Evolutionary conservation across 345 rosid species (phyloP).

Genomic region (Streptanthus diversifolius): DNA sequence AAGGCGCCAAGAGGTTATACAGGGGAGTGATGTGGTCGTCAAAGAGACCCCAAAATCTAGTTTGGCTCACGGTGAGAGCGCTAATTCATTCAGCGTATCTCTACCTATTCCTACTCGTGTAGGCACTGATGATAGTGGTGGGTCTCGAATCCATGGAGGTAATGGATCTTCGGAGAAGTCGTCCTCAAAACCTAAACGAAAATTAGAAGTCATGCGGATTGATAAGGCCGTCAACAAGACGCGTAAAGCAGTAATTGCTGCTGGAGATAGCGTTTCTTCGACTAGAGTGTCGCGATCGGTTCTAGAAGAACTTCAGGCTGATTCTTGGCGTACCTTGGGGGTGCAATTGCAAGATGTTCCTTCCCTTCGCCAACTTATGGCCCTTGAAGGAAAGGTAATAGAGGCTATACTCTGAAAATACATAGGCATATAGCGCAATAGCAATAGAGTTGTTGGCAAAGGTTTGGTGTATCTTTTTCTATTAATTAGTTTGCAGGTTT

Average conservation of each 20-base stretch:
- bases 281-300: constrained; percentile 58
- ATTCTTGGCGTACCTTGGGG: constrained; percentile 74
- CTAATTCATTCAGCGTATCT: constrained; percentile 49
- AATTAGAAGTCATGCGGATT: constrained; percentile 29
- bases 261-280: constrained; percentile 57
- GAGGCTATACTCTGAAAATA: not conserved
- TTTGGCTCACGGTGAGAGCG: constrained; percentile 40
- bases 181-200: constrained; percentile 15
- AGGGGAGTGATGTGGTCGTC: constrained; percentile 44
- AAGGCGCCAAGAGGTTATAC: constrained; percentile 21
- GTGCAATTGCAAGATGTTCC: constrained; percentile 71
- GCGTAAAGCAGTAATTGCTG: constrained; percentile 39
- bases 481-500: not conserved
- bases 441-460: not conserved
- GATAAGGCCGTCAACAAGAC: constrained; percentile 49
- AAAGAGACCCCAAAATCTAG: constrained; percentile 33
- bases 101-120: not conserved
- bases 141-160: constrained; percentile 12
- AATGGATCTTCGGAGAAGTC: constrained; percentile 17
- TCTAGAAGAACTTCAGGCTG: constrained; percentile 42
- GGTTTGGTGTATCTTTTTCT: not conserved
- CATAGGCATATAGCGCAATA: not conserved
- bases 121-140: constrained; percentile 17
- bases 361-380: constrained; percentile 56
- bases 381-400: constrained; percentile 66